Conservation (phyloP, 2,329 filamentous ascomycete species). For the Sclerotiophoma versabilis region DNA sequence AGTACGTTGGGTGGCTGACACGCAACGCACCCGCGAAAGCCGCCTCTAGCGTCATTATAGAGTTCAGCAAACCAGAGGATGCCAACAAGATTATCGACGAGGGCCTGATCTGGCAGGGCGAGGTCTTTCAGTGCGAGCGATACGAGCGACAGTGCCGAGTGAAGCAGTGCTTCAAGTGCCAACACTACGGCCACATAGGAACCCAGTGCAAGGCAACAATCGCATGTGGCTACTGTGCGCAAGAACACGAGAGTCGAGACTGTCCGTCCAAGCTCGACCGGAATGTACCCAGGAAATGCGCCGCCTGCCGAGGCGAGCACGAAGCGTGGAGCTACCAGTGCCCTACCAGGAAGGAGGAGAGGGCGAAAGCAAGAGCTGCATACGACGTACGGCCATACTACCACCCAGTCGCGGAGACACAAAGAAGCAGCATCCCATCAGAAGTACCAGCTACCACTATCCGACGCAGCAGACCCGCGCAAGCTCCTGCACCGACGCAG, state of each 20-base stretch:
- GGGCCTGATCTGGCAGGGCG: slow-evolving; percentile 23
- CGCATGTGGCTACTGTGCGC: slow-evolving; percentile 22
- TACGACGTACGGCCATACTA: neutral
- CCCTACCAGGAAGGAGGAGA: slow-evolving; percentile 12
- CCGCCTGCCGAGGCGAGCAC: slow-evolving; percentile 15
- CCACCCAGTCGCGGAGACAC: neutral
- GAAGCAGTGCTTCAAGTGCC: slow-evolving; percentile 27
- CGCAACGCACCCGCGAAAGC: slow-evolving; percentile 13
- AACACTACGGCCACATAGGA: slow-evolving; percentile 29
- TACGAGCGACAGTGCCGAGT: slow-evolving; percentile 24
- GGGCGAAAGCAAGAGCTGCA: slow-evolving; percentile 1
- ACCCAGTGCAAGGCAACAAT: slow-evolving; percentile 29
- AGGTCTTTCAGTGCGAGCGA: slow-evolving; percentile 22
- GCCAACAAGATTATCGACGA: slow-evolving; percentile 25
- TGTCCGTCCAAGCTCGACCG: slow-evolving; percentile 14
- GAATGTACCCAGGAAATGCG: slow-evolving; percentile 20
- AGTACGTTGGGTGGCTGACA: slow-evolving; percentile 20
- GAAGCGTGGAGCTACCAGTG: slow-evolving; percentile 5
- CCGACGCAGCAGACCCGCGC: neutral
- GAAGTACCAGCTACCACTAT: neutral
- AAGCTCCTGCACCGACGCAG: neutral
- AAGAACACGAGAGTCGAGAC: slow-evolving; percentile 16
- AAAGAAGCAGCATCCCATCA: neutral
- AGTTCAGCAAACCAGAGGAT: slow-evolving; percentile 25
- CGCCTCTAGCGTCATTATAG: slow-evolving; percentile 16